A percentile compares a stretch with the other conserved stretches of the same genome.
phyloP scores from a whole-genome alignment of 768 basidiomycete species.

The Suillus plorans region DNA sequence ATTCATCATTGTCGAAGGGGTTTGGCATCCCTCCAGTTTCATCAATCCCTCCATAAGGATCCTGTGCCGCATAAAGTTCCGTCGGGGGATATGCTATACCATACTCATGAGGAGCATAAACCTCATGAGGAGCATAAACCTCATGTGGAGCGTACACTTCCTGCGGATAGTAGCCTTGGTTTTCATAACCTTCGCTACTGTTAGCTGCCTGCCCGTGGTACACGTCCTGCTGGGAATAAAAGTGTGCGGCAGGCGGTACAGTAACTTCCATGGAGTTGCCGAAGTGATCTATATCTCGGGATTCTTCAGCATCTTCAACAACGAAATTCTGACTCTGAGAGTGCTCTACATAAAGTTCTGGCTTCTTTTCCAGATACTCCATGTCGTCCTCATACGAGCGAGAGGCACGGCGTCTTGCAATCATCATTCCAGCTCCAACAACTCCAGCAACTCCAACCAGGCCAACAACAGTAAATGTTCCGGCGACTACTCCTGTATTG shows the following conservation, averaged over 20 bases:
- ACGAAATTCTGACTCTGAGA: conserved; percentile 12
- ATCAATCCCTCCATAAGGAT: conserved; percentile 15
- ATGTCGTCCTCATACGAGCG: conserved; percentile 25
- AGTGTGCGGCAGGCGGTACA: conserved; percentile 18
- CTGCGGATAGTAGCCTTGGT: conserved; percentile 20
- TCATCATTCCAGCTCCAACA: conserved; percentile 27
- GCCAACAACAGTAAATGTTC: conserved; percentile 43
- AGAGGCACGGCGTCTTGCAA: conserved; percentile 30
- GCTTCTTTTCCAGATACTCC: conserved; percentile 27
- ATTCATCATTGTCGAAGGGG: conserved; percentile 11
- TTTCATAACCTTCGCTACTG: conserved; percentile 6
- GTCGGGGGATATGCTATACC: conserved; percentile 29
- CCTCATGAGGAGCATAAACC: conserved; percentile 10
- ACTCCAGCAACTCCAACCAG: conserved; percentile 34
- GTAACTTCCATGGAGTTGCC: conserved; percentile 16
- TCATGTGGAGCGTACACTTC: conserved; percentile 24
- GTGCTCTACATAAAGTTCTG: conserved; percentile 11
- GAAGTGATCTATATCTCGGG: conserved; percentile 25
- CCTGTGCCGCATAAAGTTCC: conserved; percentile 22
- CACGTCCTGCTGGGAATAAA: conserved; percentile 22
- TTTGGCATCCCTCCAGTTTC: conserved; percentile 14
- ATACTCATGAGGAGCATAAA: conserved; percentile 14
- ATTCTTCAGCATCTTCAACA: conserved; percentile 16
- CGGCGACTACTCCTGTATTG: conserved; percentile 47
- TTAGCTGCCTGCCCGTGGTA: conserved; percentile 7